Evolutionary conservation across 2,329 filamentous ascomycete species (phyloP).

Genomic region (Neoascochyta sp.): DNA sequence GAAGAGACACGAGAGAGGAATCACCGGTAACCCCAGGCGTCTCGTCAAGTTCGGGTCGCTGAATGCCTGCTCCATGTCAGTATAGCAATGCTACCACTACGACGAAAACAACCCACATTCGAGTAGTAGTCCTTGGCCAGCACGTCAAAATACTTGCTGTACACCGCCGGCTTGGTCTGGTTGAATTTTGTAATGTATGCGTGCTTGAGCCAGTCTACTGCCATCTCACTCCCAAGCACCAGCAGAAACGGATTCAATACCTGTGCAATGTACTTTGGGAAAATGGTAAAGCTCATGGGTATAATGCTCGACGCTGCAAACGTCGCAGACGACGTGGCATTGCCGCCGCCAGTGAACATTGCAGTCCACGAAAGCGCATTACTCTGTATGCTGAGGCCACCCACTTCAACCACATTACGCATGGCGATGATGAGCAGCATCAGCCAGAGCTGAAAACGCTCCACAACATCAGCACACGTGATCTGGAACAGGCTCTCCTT

Average conservation of each 20-base stretch:
- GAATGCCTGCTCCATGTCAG: constrained; percentile 62
- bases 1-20: constrained; percentile 91
- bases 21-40: constrained; percentile 82
- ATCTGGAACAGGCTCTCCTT: constrained; percentile 97
- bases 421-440: constrained; percentile 96
- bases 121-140: constrained; percentile 98
- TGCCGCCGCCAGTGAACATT: constrained; percentile 35
- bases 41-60: constrained; percentile 85
- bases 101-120: constrained; percentile 56
- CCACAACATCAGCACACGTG: constrained; percentile 93
- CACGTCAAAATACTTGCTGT: constrained; percentile 85
- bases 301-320: constrained; percentile 69
- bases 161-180: constrained; percentile 87
- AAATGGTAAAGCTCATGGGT: constrained; percentile 83
- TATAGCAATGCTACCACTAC: not conserved
- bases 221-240: constrained; percentile 91
- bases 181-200: constrained; percentile 99
- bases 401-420: constrained; percentile 93
- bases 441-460: constrained; percentile 95
- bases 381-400: constrained; percentile 63
- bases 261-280: constrained; percentile 84
- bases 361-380: constrained; percentile 28
- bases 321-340: constrained; percentile 47
- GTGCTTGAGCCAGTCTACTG: constrained; percentile 96
- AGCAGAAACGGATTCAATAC: constrained; percentile 90